These are phyloP conservation scores for Artemisia annua DNA, from an alignment of 129 eudicot species.

Conservation along the genomic window DNA sequence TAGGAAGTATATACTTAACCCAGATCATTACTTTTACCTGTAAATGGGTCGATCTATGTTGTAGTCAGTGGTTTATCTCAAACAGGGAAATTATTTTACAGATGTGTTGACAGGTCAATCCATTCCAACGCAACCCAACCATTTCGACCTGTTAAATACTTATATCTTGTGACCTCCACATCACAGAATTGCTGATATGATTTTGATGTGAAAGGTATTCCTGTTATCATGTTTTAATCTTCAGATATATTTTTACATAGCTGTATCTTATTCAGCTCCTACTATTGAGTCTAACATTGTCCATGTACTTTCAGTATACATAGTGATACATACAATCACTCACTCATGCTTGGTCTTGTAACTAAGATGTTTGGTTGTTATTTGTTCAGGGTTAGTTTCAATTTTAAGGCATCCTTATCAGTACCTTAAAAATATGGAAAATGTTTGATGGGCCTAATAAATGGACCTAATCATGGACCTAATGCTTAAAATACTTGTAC, in stretches of 20 bases:
- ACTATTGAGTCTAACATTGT: slow-evolving; percentile 5
- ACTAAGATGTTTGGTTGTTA: background rate
- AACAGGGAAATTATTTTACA: background rate
- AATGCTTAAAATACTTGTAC: too few species aligned
- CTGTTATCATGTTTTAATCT: background rate
- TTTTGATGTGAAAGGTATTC: slow-evolving; percentile 3
- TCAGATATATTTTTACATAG: background rate
- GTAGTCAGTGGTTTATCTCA: background rate
- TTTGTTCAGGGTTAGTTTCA: background rate
- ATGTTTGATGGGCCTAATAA: too few species aligned
- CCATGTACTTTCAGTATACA: slow-evolving; percentile 8
- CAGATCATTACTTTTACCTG: background rate
- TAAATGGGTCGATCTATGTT: background rate
- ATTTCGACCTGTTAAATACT: background rate
- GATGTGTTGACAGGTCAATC: background rate
- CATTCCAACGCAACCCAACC: background rate
- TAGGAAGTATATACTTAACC: background rate
- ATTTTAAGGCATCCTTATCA: background rate
- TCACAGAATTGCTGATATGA: background rate
- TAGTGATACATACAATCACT: background rate
- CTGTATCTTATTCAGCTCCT: background rate
- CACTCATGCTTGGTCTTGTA: background rate
- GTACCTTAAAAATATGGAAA: background rate
- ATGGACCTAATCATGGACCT: too few species aligned
- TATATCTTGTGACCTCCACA: background rate